A percentile compares a stretch with the other conserved stretches of the same genome.
These are phyloP conservation scores for Pestalotiopsis sp. DNA, from an alignment of 2,329 filamentous ascomycete species.

Conservation along the genomic window DNA sequence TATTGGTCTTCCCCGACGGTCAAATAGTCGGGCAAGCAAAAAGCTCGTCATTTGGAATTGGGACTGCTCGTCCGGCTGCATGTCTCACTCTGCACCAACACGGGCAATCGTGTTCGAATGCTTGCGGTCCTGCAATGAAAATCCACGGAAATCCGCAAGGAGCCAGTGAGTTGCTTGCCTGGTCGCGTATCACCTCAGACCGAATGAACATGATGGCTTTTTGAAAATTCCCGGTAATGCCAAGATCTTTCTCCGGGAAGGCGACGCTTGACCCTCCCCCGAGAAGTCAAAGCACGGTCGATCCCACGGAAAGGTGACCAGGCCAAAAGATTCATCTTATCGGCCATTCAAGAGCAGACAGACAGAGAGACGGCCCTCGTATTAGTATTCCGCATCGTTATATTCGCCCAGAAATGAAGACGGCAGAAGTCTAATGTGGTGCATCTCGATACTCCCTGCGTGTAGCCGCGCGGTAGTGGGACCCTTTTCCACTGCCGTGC, in stretches of 20 bases:
- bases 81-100: constrained; percentile 5
- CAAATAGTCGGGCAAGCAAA: background rate
- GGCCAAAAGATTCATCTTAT: background rate
- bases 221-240: background rate
- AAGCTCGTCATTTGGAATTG: background rate
- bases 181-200: background rate
- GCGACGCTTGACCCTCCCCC: background rate
- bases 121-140: constrained; percentile 7
- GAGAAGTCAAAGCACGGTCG: background rate
- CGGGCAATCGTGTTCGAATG: background rate
- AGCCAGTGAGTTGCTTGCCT: background rate
- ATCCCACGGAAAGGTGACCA: background rate
- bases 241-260: background rate
- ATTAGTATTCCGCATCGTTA: background rate
- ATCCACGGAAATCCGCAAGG: background rate
- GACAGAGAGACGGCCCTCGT: background rate
- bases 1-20: background rate
- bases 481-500: background rate
- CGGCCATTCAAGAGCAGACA: background rate
- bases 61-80: background rate
- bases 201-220: background rate
- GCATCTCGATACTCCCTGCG: background rate
- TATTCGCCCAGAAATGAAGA: background rate
- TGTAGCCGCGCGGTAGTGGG: constrained; percentile 9
- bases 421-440: background rate